Percentiles rank a stretch among this genome's conserved stretches.
These are phyloP conservation scores for Amylocystis lapponica DNA, from an alignment of 768 basidiomycete genomes.

Conservation along the genomic window DNA sequence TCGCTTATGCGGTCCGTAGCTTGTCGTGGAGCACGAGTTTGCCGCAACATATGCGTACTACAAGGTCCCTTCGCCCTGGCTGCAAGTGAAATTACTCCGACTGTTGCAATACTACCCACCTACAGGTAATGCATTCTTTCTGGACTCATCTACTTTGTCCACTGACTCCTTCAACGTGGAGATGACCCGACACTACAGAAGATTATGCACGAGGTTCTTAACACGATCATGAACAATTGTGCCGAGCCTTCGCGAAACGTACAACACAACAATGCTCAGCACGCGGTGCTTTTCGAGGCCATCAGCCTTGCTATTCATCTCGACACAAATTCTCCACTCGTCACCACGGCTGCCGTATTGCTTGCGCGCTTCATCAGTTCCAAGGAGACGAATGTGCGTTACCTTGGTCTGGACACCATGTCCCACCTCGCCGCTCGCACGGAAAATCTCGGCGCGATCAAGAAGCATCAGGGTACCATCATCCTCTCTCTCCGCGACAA, in stretches of 20 bases:
- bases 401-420: conserved; percentile 96
- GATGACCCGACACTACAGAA: conserved; percentile 79
- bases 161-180: conserved; percentile 25
- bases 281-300: conserved; percentile 97
- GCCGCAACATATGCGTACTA: conserved; percentile 91
- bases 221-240: conserved; percentile 86
- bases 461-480: conserved; percentile 93
- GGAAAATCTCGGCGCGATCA: conserved; percentile 87
- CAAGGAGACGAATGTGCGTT: conserved; percentile 97
- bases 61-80: conserved; percentile 95
- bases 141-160: background rate
- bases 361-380: conserved; percentile 95
- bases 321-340: conserved; percentile 85
- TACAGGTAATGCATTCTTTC: conserved; percentile 54
- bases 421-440: conserved; percentile 94
- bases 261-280: conserved; percentile 98
- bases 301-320: conserved; percentile 95
- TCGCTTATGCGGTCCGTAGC: conserved; percentile 35
- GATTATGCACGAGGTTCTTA: conserved; percentile 76
- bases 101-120: conserved; percentile 95
- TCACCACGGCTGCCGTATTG: conserved; percentile 81
- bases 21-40: conserved; percentile 90
- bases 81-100: conserved; percentile 92
- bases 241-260: conserved; percentile 91
- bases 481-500: conserved; percentile 92